Conservation (phyloP, 2,329 filamentous ascomycete species). For the Pseudopithomyces maydicus region DNA sequence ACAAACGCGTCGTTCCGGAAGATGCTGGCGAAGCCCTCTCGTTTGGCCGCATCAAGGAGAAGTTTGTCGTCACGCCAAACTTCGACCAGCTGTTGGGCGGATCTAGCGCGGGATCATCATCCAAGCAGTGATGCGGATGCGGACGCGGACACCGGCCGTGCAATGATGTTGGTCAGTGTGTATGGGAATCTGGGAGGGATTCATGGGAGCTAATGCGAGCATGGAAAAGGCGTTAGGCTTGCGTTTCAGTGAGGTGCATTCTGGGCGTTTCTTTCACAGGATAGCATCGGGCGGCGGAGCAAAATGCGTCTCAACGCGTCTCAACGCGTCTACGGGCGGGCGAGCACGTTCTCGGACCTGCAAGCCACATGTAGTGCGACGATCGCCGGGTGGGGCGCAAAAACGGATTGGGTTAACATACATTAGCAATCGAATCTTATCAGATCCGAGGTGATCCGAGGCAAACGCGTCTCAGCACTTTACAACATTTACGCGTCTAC, state of each 20-base stretch:
- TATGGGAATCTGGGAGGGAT: not conserved
- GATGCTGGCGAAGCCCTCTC: constrained; percentile 55
- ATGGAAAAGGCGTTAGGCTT: not conserved
- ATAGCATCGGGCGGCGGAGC: not conserved
- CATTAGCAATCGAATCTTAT: constrained; percentile 6
- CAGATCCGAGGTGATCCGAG: constrained; percentile 7
- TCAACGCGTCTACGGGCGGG: not conserved
- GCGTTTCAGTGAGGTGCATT: not conserved
- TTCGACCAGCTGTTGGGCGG: constrained; percentile 58
- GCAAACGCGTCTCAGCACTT: not conserved
- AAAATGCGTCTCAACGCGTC: not conserved
- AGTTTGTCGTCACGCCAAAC: constrained; percentile 67
- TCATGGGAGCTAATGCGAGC: not conserved
- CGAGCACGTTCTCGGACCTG: not conserved
- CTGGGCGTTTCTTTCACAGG: not conserved
- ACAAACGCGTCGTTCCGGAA: constrained; percentile 41
- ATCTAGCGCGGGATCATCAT: not conserved
- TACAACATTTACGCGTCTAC: not conserved
- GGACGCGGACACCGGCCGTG: constrained; percentile 4
- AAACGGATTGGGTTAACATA: not conserved
- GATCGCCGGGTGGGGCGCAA: not conserved
- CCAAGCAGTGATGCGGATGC: too few relatives aligned
- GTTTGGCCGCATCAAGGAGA: constrained; percentile 67
- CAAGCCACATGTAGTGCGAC: not conserved
- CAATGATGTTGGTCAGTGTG: not conserved